These are phyloP conservation scores for Candida gigantensis DNA, from an alignment of 1,139 yeast species.

Conservation along the genomic window DNA sequence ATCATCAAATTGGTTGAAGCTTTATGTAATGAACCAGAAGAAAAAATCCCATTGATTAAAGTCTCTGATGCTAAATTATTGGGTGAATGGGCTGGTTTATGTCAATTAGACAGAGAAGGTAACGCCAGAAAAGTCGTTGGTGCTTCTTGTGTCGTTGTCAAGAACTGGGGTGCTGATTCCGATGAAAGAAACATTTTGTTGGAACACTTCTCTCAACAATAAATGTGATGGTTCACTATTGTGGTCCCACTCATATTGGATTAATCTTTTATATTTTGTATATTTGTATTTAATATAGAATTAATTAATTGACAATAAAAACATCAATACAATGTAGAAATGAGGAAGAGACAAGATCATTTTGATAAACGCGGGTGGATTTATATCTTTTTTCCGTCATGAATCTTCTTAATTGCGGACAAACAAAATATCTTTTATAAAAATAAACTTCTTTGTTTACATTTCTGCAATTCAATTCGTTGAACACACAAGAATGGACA, in stretches of 20 bases:
- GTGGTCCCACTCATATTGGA: neutral
- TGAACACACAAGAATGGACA: slow-evolving; percentile 13
- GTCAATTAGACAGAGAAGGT: slow-evolving; percentile 99
- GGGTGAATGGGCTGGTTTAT: slow-evolving; percentile 99
- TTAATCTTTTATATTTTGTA: neutral
- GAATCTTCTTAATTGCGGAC: too few relatives aligned
- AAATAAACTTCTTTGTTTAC: too few relatives aligned
- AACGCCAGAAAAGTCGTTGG: slow-evolving; percentile 99
- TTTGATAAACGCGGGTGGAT: too few relatives aligned
- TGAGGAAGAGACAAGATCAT: neutral
- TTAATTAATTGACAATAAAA: neutral
- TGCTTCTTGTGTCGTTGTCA: slow-evolving; percentile 99
- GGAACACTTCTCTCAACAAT: slow-evolving; percentile 94
- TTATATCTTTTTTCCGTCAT: too few relatives aligned
- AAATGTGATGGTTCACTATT: slow-evolving; percentile 31
- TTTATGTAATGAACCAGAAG: slow-evolving; percentile 96
- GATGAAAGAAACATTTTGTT: slow-evolving; percentile 96
- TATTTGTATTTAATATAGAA: slow-evolving; percentile 1
- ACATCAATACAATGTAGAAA: slow-evolving; percentile 1
- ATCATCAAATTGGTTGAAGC: slow-evolving; percentile 98
- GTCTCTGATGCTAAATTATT: slow-evolving; percentile 99
- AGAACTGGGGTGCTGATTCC: slow-evolving; percentile 99
- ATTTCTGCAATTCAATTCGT: too few relatives aligned
- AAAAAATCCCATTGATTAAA: slow-evolving; percentile 97
- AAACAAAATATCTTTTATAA: too few relatives aligned